Evolutionary conservation across 345 rosid genomes (phyloP).

Genomic region (Salix purpurea): DNA sequence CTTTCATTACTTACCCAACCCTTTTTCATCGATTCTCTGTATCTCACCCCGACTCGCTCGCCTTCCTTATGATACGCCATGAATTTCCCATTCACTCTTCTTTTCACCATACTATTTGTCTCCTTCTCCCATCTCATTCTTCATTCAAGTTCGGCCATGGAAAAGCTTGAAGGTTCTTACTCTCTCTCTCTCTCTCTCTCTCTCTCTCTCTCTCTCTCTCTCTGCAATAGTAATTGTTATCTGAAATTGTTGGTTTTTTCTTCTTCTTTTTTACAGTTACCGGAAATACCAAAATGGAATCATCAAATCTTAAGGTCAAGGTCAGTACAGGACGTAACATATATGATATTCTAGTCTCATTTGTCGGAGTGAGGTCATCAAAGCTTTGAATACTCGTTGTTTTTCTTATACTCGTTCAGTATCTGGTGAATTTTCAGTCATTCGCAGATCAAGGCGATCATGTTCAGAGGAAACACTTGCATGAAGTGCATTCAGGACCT

Average conservation of each 20-base stretch:
- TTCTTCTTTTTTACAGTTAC: background rate
- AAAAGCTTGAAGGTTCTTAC: background rate
- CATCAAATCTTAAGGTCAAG: background rate
- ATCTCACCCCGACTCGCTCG: background rate
- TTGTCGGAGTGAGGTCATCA: background rate
- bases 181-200: background rate
- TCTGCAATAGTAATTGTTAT: background rate
- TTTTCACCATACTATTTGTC: background rate
- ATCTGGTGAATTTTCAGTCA: background rate
- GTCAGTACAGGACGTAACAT: background rate
- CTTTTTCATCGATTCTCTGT: background rate
- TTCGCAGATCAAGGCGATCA: background rate
- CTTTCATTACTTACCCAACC: background rate
- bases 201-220: background rate
- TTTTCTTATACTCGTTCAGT: background rate
- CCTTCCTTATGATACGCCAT: conserved; percentile 3
- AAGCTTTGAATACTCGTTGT: background rate
- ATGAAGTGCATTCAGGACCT: conserved; percentile 38
- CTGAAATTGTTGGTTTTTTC: no score
- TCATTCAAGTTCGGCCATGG: background rate
- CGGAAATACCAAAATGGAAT: background rate
- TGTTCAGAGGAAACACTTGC: conserved; percentile 22
- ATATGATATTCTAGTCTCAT: background rate
- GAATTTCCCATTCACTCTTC: background rate
- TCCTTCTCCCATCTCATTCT: background rate